Conservation (phyloP, 257 asterid species). For the Rehmannia glutinosa region DNA sequence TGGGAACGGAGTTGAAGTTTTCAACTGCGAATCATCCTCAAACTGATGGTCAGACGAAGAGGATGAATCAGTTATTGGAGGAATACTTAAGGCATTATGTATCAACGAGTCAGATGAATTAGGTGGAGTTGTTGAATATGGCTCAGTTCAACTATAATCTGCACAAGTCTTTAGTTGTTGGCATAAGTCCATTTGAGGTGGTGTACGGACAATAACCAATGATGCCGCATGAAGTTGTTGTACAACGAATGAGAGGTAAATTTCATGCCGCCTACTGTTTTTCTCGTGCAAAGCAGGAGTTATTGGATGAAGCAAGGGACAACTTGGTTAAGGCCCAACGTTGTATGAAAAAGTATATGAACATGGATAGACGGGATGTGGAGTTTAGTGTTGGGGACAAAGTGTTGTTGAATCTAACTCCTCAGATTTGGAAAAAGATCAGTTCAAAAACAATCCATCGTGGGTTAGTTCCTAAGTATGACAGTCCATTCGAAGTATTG, state of each 20-base stretch:
- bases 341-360: background rate
- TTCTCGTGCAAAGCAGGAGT: background rate
- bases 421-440: no score
- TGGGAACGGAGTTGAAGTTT: background rate
- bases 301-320: background rate
- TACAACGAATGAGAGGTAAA: background rate
- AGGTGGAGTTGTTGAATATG: background rate
- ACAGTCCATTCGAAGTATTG: background rate
- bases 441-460: no score
- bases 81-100: background rate
- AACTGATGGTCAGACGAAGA: background rate
- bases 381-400: background rate
- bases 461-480: no score
- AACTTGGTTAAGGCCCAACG: background rate
- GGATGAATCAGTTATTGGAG: background rate
- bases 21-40: background rate
- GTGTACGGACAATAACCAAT: background rate
- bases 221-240: background rate
- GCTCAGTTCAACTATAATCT: background rate
- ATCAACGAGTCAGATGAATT: background rate
- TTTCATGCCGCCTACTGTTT: background rate
- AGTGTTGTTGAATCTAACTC: background rate
- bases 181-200: background rate
- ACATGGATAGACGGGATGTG: background rate
- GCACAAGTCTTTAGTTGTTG: background rate